phyloP scores from a whole-genome alignment of 2,329 filamentous ascomycete genomes.

The Colletotrichum ledebouriae region DNA sequence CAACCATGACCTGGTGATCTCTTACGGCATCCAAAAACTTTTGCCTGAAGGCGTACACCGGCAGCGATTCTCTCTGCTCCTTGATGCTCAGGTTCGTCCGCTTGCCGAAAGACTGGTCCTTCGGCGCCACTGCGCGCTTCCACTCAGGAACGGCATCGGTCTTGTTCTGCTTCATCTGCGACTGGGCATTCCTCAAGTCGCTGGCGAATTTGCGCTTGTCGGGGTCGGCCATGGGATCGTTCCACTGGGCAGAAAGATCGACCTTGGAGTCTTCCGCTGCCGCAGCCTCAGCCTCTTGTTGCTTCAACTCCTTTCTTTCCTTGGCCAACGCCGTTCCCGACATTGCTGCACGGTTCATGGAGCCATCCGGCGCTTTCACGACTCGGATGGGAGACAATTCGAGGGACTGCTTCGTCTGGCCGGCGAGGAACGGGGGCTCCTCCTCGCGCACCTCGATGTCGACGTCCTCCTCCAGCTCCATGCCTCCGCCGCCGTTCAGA shows the following conservation, averaged over 20 bases:
- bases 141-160: constrained; percentile 87
- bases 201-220: constrained; percentile 90
- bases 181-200: constrained; percentile 80
- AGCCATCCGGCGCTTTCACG: constrained; percentile 98
- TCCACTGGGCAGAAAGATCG: constrained; percentile 91
- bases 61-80: constrained; percentile 89
- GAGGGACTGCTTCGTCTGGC: constrained; percentile 95
- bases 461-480: constrained; percentile 95
- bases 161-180: constrained; percentile 62
- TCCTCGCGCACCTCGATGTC: constrained; percentile 98
- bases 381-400: constrained; percentile 96
- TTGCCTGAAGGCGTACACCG: constrained; percentile 88
- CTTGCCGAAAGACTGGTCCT: constrained; percentile 85
- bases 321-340: constrained; percentile 89
- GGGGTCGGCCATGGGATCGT: constrained; percentile 93
- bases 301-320: constrained; percentile 88
- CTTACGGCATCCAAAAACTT: constrained; percentile 89
- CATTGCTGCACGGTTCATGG: constrained; percentile 96
- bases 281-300: constrained; percentile 86
- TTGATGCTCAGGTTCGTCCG: constrained; percentile 94
- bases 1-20: constrained; percentile 92
- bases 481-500: constrained; percentile 84
- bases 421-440: constrained; percentile 94
- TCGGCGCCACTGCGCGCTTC: constrained; percentile 86
- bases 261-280: constrained; percentile 82